phyloP scores from a whole-genome alignment of 2,329 filamentous ascomycete species.

The Amauroascus niger region DNA sequence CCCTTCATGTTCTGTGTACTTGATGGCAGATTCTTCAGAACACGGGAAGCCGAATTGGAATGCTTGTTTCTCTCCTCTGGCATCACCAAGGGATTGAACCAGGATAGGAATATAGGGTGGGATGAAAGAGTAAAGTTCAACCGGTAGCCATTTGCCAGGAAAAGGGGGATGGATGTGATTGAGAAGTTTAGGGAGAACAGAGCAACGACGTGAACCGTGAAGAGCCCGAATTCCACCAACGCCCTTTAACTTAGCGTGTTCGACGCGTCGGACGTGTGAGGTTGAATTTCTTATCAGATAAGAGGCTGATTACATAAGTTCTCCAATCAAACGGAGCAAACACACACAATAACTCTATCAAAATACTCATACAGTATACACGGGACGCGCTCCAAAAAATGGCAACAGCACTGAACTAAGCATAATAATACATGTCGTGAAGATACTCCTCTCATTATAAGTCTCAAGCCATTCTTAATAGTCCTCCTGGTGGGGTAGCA shows the following conservation, averaged over 20 bases:
- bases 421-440: slow-evolving; percentile 1
- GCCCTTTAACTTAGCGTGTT: not conserved
- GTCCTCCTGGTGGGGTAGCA: not conserved
- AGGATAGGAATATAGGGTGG: not conserved
- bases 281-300: not conserved
- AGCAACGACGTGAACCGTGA: not conserved
- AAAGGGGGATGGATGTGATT: not conserved
- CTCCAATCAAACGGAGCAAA: not conserved
- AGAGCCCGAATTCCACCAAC: not conserved
- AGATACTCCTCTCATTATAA: not conserved
- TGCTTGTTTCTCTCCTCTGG: not conserved
- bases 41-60: slow-evolving; percentile 10
- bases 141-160: not conserved
- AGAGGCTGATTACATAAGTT: not conserved
- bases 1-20: slow-evolving; percentile 45
- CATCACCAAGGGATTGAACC: not conserved
- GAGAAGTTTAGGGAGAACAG: not conserved
- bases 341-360: not conserved
- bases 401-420: not conserved
- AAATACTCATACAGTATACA: no score
- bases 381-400: not conserved
- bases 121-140: not conserved
- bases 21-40: slow-evolving; percentile 25
- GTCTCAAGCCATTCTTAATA: not conserved
- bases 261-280: not conserved